Conservation (phyloP, 331 rosid genomes). For the Spiraea crenata region DNA sequence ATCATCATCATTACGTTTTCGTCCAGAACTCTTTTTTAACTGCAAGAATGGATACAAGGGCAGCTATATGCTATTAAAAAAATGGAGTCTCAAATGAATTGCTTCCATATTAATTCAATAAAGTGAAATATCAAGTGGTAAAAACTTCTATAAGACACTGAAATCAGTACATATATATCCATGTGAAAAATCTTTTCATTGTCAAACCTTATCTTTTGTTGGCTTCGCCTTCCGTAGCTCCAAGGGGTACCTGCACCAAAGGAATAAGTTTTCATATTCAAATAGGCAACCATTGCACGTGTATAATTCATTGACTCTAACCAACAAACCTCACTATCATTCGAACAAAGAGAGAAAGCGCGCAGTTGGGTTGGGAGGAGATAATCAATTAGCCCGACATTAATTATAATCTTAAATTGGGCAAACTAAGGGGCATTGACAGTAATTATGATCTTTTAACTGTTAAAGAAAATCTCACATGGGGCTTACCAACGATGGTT, state of each 20-base stretch:
- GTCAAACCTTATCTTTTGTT: conserved; percentile 71
- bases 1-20: conserved; percentile 36
- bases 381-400: neutral
- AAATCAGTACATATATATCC: neutral
- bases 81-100: conserved; percentile 19
- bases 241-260: conserved; percentile 75
- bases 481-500: conserved; percentile 72
- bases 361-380: neutral
- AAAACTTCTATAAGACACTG: neutral
- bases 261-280: conserved; percentile 11
- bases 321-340: neutral
- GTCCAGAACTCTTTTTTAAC: conserved; percentile 57
- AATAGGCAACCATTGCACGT: neutral
- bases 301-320: neutral
- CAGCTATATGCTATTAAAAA: conserved; percentile 21
- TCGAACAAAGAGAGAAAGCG: neutral
- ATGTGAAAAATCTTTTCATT: neutral
- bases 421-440: neutral
- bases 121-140: conserved; percentile 3
- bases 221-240: conserved; percentile 94
- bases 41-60: conserved; percentile 36
- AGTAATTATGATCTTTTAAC: neutral
- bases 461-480: neutral
- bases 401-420: neutral
- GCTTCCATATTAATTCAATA: conserved; percentile 11